phyloP scores from a whole-genome alignment of 108 stramenopile genomes.

The Epithemia pelagica region DNA sequence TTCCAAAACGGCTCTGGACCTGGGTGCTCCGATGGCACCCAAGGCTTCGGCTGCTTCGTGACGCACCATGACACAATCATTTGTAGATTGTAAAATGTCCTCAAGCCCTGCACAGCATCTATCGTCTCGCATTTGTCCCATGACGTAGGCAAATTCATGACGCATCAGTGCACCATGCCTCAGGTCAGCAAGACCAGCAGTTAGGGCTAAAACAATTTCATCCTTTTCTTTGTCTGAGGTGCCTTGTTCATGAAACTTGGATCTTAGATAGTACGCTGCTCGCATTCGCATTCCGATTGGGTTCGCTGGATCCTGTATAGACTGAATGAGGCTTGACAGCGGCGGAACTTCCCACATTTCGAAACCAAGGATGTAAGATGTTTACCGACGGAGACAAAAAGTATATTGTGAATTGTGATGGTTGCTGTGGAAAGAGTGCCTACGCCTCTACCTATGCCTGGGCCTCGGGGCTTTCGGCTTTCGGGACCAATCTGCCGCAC shows the following conservation, averaged over 20 bases:
- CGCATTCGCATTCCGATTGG: slow-evolving; percentile 88
- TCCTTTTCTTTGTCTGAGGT: slow-evolving; percentile 17
- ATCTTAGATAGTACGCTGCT: slow-evolving; percentile 72
- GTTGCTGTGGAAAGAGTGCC: no score
- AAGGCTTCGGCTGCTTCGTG: slow-evolving; percentile 95
- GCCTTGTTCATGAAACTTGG: slow-evolving; percentile 20
- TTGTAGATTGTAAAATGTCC: slow-evolving; percentile 37
- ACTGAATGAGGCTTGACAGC: slow-evolving; percentile 30
- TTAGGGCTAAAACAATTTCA: slow-evolving; percentile 39
- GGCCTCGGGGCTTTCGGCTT: no score
- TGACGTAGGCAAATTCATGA: slow-evolving; percentile 97
- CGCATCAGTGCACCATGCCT: slow-evolving; percentile 84
- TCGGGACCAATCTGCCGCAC: no score
- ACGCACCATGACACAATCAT: slow-evolving; percentile 90
- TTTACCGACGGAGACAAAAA: no score
- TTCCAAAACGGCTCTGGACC: slow-evolving; percentile 35
- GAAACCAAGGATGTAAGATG: no score
- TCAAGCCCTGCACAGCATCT: slow-evolving; percentile 46
- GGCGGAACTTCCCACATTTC: slow-evolving; percentile 66
- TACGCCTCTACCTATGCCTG: no score
- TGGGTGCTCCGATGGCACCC: slow-evolving; percentile 65
- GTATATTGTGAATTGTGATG: no score
- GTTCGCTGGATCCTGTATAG: slow-evolving; percentile 42
- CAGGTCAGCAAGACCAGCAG: slow-evolving; percentile 31
- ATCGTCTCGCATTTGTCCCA: slow-evolving; percentile 90